Base-by-base conservation (phyloP, 129 eudicot species). In the Flaveria linearis region DNA sequence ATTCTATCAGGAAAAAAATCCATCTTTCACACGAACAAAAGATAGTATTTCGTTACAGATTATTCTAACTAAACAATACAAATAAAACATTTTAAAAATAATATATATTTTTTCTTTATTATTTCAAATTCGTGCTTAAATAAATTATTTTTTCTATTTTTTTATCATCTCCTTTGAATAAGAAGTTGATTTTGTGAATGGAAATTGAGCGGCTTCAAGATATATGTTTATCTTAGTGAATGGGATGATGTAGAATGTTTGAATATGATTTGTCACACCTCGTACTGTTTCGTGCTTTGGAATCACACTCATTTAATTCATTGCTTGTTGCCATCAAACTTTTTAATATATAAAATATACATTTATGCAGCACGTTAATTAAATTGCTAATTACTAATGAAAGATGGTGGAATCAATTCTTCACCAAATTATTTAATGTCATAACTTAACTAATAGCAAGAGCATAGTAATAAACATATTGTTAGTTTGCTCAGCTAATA, bases 251-350 rank as follows among this genome's bases (percentile, higher is more conserved):
- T 28, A 15, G n/a, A 18, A 28, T 79, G 68, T 36, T 51, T 72
- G 72, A 63, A 64, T 64, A 64, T 64, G 15, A 62, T 79, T 71
- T 45, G 82, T 76, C 82, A 79, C 77, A 79, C 45, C 76, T 55
- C 2, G 7, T 55, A 18, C 3, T 55, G 25, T n/a, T 51, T 51
- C 5, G 57, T 55, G 61, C 26, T 55, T n/a, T 5, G 61, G n/a
- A 12, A 49, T 49, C 73, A 79, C 77, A 62, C 78, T 72, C 61
- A 52, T 72, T 50, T 14, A 41, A 17, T 72, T 36, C 78, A 63
- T 79, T 79, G 73, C 74, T 51, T 80, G 78, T 73, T 73, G 58
- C 74, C 50, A 80, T 80, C 79, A 65, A 73, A 43, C 69, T 41
- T 36, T 36, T 64, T 39, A 3, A 30, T 30, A 12, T 30, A 71